Percentiles rank a stretch among this genome's conserved stretches.
phyloP scores from a whole-genome alignment of 129 eudicot species.

The Oenanthe sinensis region DNA sequence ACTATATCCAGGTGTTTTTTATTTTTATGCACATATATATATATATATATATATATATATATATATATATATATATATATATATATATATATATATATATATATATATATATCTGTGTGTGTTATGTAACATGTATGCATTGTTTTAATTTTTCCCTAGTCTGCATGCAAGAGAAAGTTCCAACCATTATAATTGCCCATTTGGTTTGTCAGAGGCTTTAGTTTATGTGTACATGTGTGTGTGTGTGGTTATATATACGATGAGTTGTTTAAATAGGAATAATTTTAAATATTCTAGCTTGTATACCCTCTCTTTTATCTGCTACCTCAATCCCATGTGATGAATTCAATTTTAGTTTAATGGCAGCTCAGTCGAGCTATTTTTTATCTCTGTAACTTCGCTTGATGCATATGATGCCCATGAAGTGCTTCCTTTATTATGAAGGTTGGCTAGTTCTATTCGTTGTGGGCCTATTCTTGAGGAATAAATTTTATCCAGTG shows the following conservation, averaged over 20 bases:
- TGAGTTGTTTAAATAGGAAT: not conserved
- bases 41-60: too few relatives aligned
- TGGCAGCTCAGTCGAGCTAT: not conserved
- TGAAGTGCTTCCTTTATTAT: not conserved
- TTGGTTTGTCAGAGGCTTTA: not conserved
- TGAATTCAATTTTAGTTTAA: not conserved
- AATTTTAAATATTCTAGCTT: not conserved
- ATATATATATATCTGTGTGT: not conserved
- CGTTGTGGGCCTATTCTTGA: not conserved
- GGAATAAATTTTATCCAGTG: not conserved
- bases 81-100: too few relatives aligned
- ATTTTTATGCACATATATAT: not conserved
- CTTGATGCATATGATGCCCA: not conserved
- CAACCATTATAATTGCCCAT: not conserved
- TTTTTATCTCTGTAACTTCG: not conserved
- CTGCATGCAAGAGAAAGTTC: not conserved
- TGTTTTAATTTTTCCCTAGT: not conserved
- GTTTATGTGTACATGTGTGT: not conserved
- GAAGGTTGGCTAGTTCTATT: not conserved
- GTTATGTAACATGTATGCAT: not conserved
- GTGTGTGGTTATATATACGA: not conserved
- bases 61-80: too few relatives aligned
- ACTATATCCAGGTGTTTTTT: slow-evolving; percentile 62
- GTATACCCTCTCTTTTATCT: not conserved
- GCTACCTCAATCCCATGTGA: not conserved